Evolutionary conservation across 2,329 filamentous ascomycete species (phyloP).

Genomic region (Pseudogymnoascus sp.): DNA sequence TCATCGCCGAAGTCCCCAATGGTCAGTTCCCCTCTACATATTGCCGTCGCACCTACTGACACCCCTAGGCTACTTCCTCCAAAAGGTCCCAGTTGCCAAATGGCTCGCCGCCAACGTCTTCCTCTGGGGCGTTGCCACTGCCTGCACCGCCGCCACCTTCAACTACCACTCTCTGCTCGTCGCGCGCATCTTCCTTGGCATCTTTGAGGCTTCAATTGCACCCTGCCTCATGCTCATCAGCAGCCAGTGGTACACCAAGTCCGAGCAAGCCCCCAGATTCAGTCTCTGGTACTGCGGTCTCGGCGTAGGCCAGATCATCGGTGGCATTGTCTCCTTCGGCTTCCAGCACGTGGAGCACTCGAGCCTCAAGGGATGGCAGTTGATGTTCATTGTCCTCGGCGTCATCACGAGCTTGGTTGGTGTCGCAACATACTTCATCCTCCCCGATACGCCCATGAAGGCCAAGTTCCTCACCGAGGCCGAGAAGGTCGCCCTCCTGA

Average conservation of each 20-base stretch:
- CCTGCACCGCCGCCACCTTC: slow-evolving; percentile 43
- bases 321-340: slow-evolving; percentile 40
- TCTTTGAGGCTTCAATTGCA: slow-evolving; percentile 52
- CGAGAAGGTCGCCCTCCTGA: slow-evolving; percentile 38
- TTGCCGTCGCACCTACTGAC: neutral
- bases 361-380: slow-evolving; percentile 35
- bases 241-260: slow-evolving; percentile 48
- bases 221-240: slow-evolving; percentile 53
- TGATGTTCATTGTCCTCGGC: slow-evolving; percentile 43
- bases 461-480: slow-evolving; percentile 31
- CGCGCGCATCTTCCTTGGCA: slow-evolving; percentile 48
- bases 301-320: slow-evolving; percentile 46
- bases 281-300: slow-evolving; percentile 53
- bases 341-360: slow-evolving; percentile 41
- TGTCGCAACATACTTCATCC: slow-evolving; percentile 31
- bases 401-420: slow-evolving; percentile 38
- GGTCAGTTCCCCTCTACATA: slow-evolving; percentile 31
- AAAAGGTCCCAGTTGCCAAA: slow-evolving; percentile 51
- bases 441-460: slow-evolving; percentile 41
- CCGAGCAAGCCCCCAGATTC: slow-evolving; percentile 50
- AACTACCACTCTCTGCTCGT: slow-evolving; percentile 46
- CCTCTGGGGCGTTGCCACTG: slow-evolving; percentile 49
- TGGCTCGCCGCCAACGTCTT: slow-evolving; percentile 51
- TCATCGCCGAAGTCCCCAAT: slow-evolving; percentile 51
- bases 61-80: slow-evolving; percentile 44